Base-by-base conservation (phyloP, 257 asterid genomes). In the Solanum raphanifolium region DNA sequence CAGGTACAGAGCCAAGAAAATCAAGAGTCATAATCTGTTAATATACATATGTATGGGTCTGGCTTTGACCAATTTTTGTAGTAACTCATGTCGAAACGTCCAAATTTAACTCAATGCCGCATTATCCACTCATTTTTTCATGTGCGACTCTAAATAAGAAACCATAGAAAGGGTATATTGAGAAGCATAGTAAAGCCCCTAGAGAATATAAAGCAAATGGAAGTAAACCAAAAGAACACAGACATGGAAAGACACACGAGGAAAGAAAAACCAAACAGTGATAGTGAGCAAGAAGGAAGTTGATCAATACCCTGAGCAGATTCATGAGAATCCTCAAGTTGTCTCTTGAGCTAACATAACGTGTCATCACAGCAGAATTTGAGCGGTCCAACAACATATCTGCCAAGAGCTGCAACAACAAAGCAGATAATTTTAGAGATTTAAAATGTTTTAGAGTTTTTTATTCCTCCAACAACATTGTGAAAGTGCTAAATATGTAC, bases 241-340 rank as follows among this genome's bases (percentile, higher is more conserved):
- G 21, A 52, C 69, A 18, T 29, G 13, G 85, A 46, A 81, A 81
- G 86, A 69, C 79, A 35, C 43, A 10, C 9, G 27, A 46, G 12
- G 69, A 29, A 81, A 18, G 43, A 48, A 81, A 48, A 79, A 29
- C 3, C 41, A 82, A 48, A 43, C 5, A 18, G 39, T n/a, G 69
- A 78, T 13, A 76, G 25, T 18, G 58, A 52, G 66, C 9, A 79
- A 0, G 65, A 43, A 72, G 32, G 60, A 13, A 8, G 69, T 20
- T 1, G 29, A 31, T 89, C 89, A 94, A 65, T 94, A 96, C 99
- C 89, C 98, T 92, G 39, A 96, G 95, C 87, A 96, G 98, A 93
- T 96, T 95, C 99, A 95, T 96, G 87, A 96, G 94, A 92, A 96
- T 93, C 94, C 99, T 95, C 95, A 96, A 91, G 89, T 96, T 95